Conservation (phyloP, 176 grass and related monocot species). For the Oryza rufipogon region DNA sequence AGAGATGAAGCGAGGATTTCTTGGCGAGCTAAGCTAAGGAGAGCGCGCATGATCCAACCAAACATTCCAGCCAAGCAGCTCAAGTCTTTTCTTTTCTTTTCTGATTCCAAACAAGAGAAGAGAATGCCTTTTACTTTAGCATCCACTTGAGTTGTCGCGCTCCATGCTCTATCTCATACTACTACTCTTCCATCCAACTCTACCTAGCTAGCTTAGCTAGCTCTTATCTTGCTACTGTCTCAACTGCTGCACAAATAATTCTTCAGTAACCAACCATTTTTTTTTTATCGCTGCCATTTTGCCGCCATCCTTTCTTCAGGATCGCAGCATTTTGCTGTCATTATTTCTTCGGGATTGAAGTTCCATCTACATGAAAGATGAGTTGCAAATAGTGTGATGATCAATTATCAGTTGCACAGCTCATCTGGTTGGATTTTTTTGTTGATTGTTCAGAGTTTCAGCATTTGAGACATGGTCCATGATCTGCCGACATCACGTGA, state of each 20-base stretch:
- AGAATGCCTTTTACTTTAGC: not conserved
- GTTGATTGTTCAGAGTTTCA: not conserved
- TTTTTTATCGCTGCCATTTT: not conserved
- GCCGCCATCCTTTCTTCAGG: not conserved
- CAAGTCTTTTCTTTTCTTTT: slow-evolving; percentile 22
- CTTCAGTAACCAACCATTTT: not conserved
- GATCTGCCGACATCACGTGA: not conserved
- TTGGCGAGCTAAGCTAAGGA: not conserved
- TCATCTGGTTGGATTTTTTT: not conserved
- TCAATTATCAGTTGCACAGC: not conserved
- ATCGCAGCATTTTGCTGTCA: not conserved
- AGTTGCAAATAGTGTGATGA: not conserved
- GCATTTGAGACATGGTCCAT: not conserved
- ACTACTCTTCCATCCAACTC: slow-evolving; percentile 10
- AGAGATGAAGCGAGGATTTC: not conserved
- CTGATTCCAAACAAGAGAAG: not conserved
- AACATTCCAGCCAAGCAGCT: slow-evolving; percentile 46
- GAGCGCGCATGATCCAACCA: slow-evolving; percentile 37
- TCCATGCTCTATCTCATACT: not conserved
- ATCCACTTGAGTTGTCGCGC: slow-evolving; percentile 19
- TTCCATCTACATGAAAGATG: not conserved
- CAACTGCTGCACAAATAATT: slow-evolving; percentile 48
- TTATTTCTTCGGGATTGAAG: not conserved
- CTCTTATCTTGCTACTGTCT: slow-evolving; percentile 23
- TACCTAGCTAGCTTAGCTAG: not conserved